phyloP scores from a whole-genome alignment of 1,284 basidiomycete species.

The Limonomyces culmigenus region DNA sequence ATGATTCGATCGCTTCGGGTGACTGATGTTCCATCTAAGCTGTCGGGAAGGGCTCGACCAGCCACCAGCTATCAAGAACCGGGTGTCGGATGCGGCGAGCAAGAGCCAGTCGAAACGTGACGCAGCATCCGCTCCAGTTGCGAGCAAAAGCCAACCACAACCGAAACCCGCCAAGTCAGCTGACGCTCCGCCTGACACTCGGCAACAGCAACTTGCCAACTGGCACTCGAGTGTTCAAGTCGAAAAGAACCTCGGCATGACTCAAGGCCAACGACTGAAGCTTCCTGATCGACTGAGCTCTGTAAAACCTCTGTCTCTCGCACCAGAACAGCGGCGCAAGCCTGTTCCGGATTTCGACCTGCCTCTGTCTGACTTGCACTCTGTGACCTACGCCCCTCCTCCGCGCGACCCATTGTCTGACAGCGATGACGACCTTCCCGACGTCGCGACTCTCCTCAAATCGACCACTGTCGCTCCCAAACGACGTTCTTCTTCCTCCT shows the following conservation, averaged over 20 bases:
- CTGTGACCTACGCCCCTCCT: too few species aligned
- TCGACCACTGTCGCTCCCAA: neutral
- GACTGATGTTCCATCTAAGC: conserved; percentile 22
- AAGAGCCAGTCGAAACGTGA: too few species aligned
- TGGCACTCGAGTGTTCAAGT: neutral
- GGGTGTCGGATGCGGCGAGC: too few species aligned
- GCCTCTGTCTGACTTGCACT: neutral
- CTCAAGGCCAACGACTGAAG: neutral
- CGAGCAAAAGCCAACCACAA: conserved; percentile 6
- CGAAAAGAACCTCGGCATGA: too few species aligned
- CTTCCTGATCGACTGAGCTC: neutral
- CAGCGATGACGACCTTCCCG: conserved; percentile 28
- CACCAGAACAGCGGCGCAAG: neutral
- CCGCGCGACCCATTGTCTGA: conserved; percentile 16
- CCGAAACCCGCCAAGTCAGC: conserved; percentile 2
- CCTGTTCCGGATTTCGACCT: neutral
- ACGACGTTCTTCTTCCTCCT: conserved; percentile 10
- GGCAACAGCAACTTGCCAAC: neutral
- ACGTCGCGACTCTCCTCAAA: conserved; percentile 21
- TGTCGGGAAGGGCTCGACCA: conserved; percentile 51
- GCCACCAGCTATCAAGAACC: conserved; percentile 27
- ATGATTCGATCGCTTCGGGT: conserved; percentile 2
- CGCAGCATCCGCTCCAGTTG: conserved; percentile 6
- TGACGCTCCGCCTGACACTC: neutral
- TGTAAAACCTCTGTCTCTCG: neutral